Percentiles rank a stretch among this genome's conserved stretches.
phyloP scores from a whole-genome alignment of 1,284 basidiomycete species.

The Sporisorium exsertum region DNA sequence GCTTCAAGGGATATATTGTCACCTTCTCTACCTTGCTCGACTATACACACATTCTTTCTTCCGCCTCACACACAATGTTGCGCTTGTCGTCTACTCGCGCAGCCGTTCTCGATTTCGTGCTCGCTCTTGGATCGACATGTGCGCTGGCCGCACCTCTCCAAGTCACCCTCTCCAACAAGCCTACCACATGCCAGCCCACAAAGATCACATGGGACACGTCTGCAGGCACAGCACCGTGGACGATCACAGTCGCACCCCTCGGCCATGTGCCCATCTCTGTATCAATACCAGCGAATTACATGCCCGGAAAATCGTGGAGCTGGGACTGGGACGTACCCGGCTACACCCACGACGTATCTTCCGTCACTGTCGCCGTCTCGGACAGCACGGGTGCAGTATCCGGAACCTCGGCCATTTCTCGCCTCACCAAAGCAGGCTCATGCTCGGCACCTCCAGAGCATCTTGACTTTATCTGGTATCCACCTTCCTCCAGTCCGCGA shows the following conservation, averaged over 20 bases:
- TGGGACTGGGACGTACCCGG: slow-evolving; percentile 45
- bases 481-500: slow-evolving; percentile 19
- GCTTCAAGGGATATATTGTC: neutral
- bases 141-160: slow-evolving; percentile 41
- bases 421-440: slow-evolving; percentile 17
- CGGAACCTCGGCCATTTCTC: slow-evolving; percentile 30
- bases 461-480: slow-evolving; percentile 51
- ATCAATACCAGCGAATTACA: slow-evolving; percentile 35
- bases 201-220: slow-evolving; percentile 43
- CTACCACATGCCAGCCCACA: slow-evolving; percentile 35
- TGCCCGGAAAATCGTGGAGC: slow-evolving; percentile 24
- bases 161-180: slow-evolving; percentile 35
- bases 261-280: slow-evolving; percentile 40
- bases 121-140: slow-evolving; percentile 22
- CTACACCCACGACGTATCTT: slow-evolving; percentile 19
- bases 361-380: slow-evolving; percentile 44
- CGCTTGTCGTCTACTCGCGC: neutral
- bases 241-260: slow-evolving; percentile 46
- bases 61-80: neutral
- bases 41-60: neutral
- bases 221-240: slow-evolving; percentile 44
- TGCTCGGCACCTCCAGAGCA: slow-evolving; percentile 41
- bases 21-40: neutral
- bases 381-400: slow-evolving; percentile 34
- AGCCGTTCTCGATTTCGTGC: slow-evolving; percentile 2